Percentiles rank a stretch among this genome's conserved stretches.
phyloP scores from a whole-genome alignment of 2,329 filamentous ascomycete genomes.

The Talaromyces sp. region DNA sequence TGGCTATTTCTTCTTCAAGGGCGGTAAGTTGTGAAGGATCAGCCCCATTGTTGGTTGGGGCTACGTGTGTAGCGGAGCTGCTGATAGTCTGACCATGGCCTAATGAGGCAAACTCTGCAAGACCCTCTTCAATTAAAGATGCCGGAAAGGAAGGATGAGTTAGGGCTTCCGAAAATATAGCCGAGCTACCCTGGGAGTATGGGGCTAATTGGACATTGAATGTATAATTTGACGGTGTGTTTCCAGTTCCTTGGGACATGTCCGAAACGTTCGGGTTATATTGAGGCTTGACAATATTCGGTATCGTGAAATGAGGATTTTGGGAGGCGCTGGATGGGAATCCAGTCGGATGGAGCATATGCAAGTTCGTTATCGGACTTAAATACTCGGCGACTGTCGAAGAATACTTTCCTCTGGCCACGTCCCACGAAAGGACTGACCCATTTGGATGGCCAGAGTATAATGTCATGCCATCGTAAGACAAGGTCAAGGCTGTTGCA shows the following conservation, averaged over 20 bases:
- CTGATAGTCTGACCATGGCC: conserved; percentile 15
- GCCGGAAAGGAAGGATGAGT: conserved; percentile 35
- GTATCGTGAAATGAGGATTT: conserved; percentile 47
- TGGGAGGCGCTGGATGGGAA: conserved; percentile 31
- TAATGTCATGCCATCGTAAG: conserved; percentile 75
- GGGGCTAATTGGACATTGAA: conserved; percentile 34
- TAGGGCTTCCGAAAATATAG: conserved; percentile 32
- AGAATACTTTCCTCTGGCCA: conserved; percentile 64
- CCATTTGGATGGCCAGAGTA: conserved; percentile 79
- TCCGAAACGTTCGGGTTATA: conserved; percentile 38
- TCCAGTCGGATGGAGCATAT: conserved; percentile 62
- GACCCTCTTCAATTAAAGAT: conserved; percentile 36
- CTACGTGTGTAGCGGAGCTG: not conserved
- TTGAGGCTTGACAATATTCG: conserved; percentile 71
- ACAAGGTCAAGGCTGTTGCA: conserved; percentile 65
- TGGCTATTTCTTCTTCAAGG: conserved; percentile 37
- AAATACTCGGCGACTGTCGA: conserved; percentile 68
- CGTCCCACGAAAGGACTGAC: conserved; percentile 75
- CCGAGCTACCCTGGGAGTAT: not conserved
- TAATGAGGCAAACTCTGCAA: conserved; percentile 33
- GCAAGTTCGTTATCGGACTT: conserved; percentile 75
- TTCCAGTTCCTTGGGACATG: conserved; percentile 27
- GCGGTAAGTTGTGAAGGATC: conserved; percentile 22
- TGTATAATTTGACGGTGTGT: conserved; percentile 40
- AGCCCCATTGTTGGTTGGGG: conserved; percentile 4